Base-by-base conservation (phyloP, 352 stramenopile species). In the Globisporangium ultimum region DNA sequence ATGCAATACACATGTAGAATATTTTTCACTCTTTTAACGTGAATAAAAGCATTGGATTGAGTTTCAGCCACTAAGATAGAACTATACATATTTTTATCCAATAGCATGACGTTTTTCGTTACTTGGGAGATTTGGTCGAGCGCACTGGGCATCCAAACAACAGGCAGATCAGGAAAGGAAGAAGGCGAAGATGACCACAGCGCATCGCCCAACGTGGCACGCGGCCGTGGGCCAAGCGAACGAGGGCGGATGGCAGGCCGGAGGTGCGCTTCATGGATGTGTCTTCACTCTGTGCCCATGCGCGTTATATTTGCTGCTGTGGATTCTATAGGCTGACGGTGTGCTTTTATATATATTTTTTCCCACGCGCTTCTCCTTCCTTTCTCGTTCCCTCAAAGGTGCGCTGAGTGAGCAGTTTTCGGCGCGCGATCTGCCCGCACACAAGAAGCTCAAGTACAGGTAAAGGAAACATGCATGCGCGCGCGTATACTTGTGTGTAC, bases 151-250 rank as follows among this genome's bases (percentile, higher is more conserved):
- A 49, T 15, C 21, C 52, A 49, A 43, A 24, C 17, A 50, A n/a
- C 4, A 55, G 43, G n/a, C n/a, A n/a, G n/a, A n/a, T n/a, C n/a
- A n/a, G 7, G 15, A 43, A 46, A 17, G n/a, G 11, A 45, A 47
- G 10, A 20, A 36, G 21, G 17, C 18, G 11, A 56, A 38, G 28
- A 95, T 95, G 83, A 95, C 85, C 70, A 95, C 83, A n/a, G 85
- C 85, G 38, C 83, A 92, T 62, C 80, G 85, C 60, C 83, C 85
- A 69, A 95, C 85, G 20, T 95, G 83, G 83, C 78, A 95, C 64
- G 85, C 85, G 55, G 85, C 85, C 56, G 83, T 95, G 58, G 85
- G 85, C 41, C 83, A 95, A 68, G 80, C 88, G 58, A 95, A 93
- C 66, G 83, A 95, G 59, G 85, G 85, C 48, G 85, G 85, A 70